Evolutionary conservation across 2,329 filamentous ascomycete species (phyloP), one percentile per base, ranked within the genome.

Genomic region (Trichoderma atrobrunneum): DNA sequence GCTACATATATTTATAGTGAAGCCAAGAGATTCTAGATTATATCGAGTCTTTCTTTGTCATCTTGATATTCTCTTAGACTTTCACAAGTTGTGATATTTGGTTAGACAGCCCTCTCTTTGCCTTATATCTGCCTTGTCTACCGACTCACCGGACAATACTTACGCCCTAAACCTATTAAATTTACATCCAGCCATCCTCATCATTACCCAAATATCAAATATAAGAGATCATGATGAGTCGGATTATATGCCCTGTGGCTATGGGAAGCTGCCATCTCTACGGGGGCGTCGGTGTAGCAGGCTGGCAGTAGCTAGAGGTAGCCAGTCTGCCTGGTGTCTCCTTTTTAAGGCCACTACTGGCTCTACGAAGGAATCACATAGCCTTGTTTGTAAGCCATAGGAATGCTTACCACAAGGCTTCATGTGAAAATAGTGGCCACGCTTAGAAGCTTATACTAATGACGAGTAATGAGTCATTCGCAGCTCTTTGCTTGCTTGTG

Each of bases 51-150:
- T 54, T 21, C 10, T 24, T 24, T 54, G 11, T 54, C n/a, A 54
- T 24, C 21, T 12, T 24, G 5, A 14, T 24, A 5, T 14, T 24
- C 11, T 0, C 0, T 54, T 54, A 0, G 1, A 3, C 3, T 1
- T 2, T 54, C 21, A 54, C 7, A 3, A 24, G 3, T 7, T 54
- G 8, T 12, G 11, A 24, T 54, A 24, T 3, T 51, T 6, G 11
- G 21, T 54, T 3, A 12, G 5, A 51, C 5, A 21, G 2, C n/a
- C 48, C 0, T 21, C 48, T 5, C 2, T 6, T 51, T 14, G 1
- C 0, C 48, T 0, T 14, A 12, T 1, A 24, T 24, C 10, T 24
- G 2, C n/a, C 18, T 5, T 6, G 43, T 21, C 8, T 21, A 51
- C n/a, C n/a, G 2, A 21, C 43, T 21, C 4, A 1, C 11, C 3